Conservation (phyloP, 805 yeast genomes). For the Kluyveromyces siamensis region DNA sequence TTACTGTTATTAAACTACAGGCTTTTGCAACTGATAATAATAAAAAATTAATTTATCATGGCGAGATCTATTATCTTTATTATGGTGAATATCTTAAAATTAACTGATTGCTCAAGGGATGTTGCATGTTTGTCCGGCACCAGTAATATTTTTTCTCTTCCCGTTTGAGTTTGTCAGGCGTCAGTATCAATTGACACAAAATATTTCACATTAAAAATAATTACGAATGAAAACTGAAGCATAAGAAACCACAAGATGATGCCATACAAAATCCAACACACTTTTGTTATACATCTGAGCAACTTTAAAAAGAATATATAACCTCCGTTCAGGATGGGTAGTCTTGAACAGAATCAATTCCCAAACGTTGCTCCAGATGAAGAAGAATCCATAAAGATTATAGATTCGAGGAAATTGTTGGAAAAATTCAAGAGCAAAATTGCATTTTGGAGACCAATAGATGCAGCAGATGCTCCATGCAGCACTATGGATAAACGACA, state of each 20-base stretch:
- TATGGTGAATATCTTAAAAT: too few relatives aligned
- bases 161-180: not conserved
- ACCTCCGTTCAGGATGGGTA: not conserved
- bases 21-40: too few relatives aligned
- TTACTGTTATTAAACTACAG: too few relatives aligned
- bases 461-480: not conserved
- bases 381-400: not conserved
- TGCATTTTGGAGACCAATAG: conserved; percentile 3
- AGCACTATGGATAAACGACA: conserved; percentile 2
- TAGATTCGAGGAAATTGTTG: conserved; percentile 6
- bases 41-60: too few relatives aligned
- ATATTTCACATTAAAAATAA: too few relatives aligned
- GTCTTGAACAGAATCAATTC: not conserved
- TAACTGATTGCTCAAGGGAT: not conserved
- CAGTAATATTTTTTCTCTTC: too few relatives aligned
- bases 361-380: not conserved
- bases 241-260: not conserved
- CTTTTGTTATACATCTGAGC: not conserved
- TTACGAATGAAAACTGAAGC: not conserved
- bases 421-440: conserved; percentile 6
- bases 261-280: too few relatives aligned
- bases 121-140: not conserved
- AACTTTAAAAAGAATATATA: too few relatives aligned
- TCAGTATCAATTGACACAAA: not conserved
- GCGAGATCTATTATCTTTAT: too few relatives aligned